A percentile compares a stretch with the other conserved stretches of the same genome.
phyloP scores from a whole-genome alignment of 495 filamentous ascomycete genomes.

The Pseudevernia furfuracea region DNA sequence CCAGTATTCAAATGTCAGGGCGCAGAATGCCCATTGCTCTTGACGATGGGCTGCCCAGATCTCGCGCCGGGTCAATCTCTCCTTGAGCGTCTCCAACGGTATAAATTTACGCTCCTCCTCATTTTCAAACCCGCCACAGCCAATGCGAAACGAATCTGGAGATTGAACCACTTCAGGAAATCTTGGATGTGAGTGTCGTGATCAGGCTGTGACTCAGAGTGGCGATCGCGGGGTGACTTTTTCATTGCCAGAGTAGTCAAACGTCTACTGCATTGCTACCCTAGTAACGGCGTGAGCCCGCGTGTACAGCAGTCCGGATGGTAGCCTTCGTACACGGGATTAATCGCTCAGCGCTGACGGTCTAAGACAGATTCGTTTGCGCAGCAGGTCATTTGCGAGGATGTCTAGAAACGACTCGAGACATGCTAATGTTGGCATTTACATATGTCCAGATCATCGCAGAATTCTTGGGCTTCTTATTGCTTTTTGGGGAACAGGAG shows the following conservation, averaged over 20 bases:
- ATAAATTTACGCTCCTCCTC: not conserved
- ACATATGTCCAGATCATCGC: conserved; percentile 41
- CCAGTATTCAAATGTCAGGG: conserved; percentile 15
- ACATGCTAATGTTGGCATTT: conserved; percentile 33
- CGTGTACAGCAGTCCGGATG: not conserved
- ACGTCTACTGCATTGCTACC: not conserved
- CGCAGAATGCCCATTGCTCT: conserved; percentile 23
- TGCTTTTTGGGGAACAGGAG: conserved; percentile 35
- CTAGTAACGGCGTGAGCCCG: too few relatives aligned
- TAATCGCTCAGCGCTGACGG: not conserved
- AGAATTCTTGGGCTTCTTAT: conserved; percentile 38
- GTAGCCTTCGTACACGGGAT: not conserved
- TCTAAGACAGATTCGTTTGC: conserved; percentile 28
- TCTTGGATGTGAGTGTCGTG: not conserved
- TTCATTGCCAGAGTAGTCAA: not conserved
- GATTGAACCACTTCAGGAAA: not conserved
- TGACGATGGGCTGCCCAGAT: conserved; percentile 11
- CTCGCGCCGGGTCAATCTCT: not conserved
- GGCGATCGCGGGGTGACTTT: not conserved
- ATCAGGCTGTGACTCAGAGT: not conserved
- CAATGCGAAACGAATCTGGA: not conserved
- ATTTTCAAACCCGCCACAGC: not conserved
- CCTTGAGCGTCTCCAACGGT: not conserved
- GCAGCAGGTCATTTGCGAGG: conserved; percentile 25
- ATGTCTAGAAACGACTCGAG: conserved; percentile 26